A percentile compares a stretch with the other conserved stretches of the same genome.
These are phyloP conservation scores for Perkinsus olseni DNA, from an alignment of 169 alveolate genomes.

Conservation along the genomic window DNA sequence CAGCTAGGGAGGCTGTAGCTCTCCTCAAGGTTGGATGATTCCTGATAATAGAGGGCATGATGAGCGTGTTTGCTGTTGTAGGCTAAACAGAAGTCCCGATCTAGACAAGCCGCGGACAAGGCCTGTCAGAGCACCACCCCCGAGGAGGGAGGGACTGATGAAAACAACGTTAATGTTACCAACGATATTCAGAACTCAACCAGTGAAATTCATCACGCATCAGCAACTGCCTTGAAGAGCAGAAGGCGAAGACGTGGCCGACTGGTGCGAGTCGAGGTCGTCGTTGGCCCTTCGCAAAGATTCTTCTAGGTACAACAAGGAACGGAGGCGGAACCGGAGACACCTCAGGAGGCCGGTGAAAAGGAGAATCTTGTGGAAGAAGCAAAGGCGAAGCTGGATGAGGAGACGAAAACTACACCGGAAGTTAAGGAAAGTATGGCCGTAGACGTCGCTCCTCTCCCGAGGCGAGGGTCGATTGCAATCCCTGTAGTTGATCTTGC, in stretches of 20 bases:
- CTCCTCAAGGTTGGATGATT: not conserved
- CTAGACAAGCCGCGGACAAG: not conserved
- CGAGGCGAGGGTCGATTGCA: too few relatives aligned
- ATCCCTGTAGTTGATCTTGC: not conserved
- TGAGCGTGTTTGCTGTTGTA: not conserved
- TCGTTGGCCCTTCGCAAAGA: not conserved
- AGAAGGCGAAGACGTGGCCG: not conserved
- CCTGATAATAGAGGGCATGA: not conserved
- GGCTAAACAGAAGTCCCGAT: not conserved
- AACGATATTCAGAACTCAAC: not conserved
- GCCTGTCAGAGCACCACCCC: not conserved
- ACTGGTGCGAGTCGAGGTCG: not conserved
- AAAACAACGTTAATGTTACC: not conserved
- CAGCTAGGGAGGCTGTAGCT: not conserved
- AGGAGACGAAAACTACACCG: too few relatives aligned
- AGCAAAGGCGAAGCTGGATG: too few relatives aligned
- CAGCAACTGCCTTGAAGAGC: not conserved
- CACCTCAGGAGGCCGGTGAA: not conserved
- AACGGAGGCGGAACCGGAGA: not conserved
- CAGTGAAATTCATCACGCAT: not conserved
- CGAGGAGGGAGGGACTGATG: not conserved
- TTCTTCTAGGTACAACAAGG: not conserved
- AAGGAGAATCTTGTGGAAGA: not conserved
- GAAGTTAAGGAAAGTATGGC: not conserved
- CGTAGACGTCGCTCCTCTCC: too few relatives aligned